A percentile compares a stretch with the other conserved stretches of the same genome.
Conservation (phyloP, 306 rosid genomes). For the Lathyrus aphaca region DNA sequence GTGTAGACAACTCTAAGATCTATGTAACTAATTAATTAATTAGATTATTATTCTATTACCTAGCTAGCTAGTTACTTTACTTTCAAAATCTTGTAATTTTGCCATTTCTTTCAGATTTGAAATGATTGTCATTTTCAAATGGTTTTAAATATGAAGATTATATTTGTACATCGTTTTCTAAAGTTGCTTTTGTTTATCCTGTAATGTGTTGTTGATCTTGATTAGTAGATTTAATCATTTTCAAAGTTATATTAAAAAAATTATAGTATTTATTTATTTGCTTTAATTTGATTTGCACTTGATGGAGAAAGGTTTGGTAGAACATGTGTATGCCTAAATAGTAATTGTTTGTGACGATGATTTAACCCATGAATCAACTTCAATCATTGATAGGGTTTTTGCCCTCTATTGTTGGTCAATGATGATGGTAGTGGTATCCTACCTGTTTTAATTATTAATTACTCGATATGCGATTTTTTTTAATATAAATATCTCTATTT, state of each 20-base stretch:
- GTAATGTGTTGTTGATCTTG: neutral
- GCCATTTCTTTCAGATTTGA: conserved; percentile 3
- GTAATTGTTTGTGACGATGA: conserved; percentile 13
- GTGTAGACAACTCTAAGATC: conserved; percentile 50
- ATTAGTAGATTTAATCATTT: conserved; percentile 14
- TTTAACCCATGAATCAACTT: conserved; percentile 50
- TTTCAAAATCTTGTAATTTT: conserved; percentile 35
- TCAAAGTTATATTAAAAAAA: neutral
- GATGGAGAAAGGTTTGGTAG: conserved; percentile 32
- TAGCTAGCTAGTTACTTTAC: conserved; percentile 17
- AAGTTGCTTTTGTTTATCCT: conserved; percentile 20
- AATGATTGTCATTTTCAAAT: conserved; percentile 18
- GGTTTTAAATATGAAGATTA: no score
- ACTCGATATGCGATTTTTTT: no score
- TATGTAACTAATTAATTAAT: neutral
- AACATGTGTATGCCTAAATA: neutral
- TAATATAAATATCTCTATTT: no score
- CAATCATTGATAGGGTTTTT: conserved; percentile 42
- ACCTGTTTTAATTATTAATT: conserved; percentile 32
- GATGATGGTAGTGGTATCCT: conserved; percentile 55
- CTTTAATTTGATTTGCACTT: conserved; percentile 6
- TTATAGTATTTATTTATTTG: neutral
- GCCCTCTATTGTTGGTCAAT: conserved; percentile 44
- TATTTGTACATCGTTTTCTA: no score
- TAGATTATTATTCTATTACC: conserved; percentile 3